Percentiles rank a stretch among this genome's conserved stretches.
These are phyloP conservation scores for Solanum hybrid DNA, from an alignment of 305 asterid genomes.

Conservation along the genomic window DNA sequence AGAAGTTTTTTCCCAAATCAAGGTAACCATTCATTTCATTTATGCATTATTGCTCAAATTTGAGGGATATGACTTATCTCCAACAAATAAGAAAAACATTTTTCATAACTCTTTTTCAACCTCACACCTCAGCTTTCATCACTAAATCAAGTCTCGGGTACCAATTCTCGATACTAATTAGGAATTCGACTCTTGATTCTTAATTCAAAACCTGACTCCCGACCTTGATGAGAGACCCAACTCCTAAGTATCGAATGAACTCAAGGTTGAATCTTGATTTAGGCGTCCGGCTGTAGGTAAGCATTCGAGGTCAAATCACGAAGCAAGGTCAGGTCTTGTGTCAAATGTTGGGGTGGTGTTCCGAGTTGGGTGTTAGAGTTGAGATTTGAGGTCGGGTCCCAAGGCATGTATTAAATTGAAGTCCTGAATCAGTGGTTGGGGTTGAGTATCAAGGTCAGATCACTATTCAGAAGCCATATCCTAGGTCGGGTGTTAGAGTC, in stretches of 20 bases:
- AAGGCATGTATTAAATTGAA: neutral
- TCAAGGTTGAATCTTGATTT: neutral
- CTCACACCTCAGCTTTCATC: neutral
- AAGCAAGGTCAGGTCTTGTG: neutral
- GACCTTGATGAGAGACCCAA: too few relatives aligned
- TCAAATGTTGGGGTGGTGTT: neutral
- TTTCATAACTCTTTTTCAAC: neutral
- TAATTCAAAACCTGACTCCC: too few relatives aligned
- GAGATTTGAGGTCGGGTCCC: neutral
- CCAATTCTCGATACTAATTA: too few relatives aligned
- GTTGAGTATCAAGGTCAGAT: neutral
- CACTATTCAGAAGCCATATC: neutral
- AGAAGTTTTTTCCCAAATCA: conserved; percentile 74
- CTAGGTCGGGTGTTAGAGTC: neutral
- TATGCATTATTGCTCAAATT: neutral
- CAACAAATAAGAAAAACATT: neutral
- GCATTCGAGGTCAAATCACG: neutral
- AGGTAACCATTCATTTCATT: conserved; percentile 25
- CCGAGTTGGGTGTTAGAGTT: neutral
- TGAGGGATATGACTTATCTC: neutral
- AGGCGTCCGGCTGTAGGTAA: neutral
- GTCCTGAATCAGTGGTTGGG: neutral
- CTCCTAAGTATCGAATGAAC: too few relatives aligned
- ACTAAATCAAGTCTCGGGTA: neutral
- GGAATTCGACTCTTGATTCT: neutral